phyloP scores from a whole-genome alignment of 306 rosid species.

The Rosa chinensis region DNA sequence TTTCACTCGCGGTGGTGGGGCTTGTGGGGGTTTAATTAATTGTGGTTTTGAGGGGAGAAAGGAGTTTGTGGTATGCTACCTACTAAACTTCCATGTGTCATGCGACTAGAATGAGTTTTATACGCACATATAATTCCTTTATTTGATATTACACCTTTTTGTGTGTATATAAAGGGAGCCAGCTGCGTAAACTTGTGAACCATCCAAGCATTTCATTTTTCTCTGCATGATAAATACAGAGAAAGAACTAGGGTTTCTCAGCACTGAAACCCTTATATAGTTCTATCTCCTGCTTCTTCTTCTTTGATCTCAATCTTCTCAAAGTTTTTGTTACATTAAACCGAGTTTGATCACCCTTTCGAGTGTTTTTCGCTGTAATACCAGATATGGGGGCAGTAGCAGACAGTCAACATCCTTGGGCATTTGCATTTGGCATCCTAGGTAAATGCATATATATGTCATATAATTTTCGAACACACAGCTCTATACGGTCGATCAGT shows the following conservation, averaged over 20 bases:
- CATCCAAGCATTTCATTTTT: conserved; percentile 18
- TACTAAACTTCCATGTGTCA: conserved; percentile 53
- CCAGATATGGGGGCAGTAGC: conserved; percentile 40
- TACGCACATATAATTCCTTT: conserved; percentile 15
- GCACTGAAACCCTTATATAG: conserved; percentile 18
- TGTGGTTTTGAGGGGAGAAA: conserved; percentile 24
- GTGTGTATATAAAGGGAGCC: conserved; percentile 28
- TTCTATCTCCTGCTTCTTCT: conserved; percentile 7
- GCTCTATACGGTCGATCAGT: background rate
- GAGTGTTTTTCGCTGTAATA: background rate
- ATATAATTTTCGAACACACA: background rate
- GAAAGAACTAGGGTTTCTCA: conserved; percentile 33
- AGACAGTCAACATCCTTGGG: conserved; percentile 38
- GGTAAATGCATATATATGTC: conserved; percentile 36
- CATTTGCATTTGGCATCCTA: conserved; percentile 73
- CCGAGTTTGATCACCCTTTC: background rate
- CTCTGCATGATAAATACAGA: conserved; percentile 25
- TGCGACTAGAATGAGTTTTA: conserved; percentile 41
- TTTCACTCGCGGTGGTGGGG: conserved; percentile 26
- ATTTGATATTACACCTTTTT: background rate
- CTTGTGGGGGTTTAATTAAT: background rate
- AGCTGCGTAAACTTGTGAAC: conserved; percentile 11
- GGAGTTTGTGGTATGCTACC: conserved; percentile 62
- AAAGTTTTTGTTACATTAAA: background rate
- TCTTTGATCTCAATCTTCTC: background rate